Conservation (phyloP, 352 stramenopile genomes). For the Phytophthora pinifolia region DNA sequence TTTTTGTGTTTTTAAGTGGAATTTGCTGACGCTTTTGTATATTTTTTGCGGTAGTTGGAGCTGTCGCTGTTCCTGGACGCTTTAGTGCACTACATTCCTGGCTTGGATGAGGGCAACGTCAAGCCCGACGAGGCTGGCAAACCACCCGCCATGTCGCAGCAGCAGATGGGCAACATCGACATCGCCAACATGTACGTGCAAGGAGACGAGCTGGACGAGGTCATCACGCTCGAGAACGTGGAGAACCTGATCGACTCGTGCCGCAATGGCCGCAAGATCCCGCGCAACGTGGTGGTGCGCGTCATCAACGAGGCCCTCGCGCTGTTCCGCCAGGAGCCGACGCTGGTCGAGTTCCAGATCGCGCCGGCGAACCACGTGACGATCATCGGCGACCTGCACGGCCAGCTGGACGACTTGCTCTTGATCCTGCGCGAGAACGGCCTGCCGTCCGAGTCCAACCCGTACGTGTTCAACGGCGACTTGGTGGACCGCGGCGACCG, state of each 20-base stretch:
- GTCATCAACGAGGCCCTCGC: conserved; percentile 61
- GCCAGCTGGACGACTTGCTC: conserved; percentile 83
- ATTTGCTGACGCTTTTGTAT: neutral
- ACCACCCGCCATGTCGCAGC: conserved; percentile 38
- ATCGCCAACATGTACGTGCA: conserved; percentile 87
- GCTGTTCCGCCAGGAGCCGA: conserved; percentile 58
- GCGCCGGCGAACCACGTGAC: conserved; percentile 76
- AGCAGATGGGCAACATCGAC: conserved; percentile 73
- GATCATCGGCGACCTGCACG: conserved; percentile 82
- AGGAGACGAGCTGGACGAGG: conserved; percentile 49
- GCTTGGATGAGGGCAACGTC: conserved; percentile 42
- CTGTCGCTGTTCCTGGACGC: conserved; percentile 81
- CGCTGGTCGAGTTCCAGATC: conserved; percentile 67
- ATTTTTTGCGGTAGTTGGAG: conserved; percentile 45
- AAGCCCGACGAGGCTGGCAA: conserved; percentile 14
- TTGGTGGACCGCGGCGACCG: conserved; percentile 83
- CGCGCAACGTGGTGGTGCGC: conserved; percentile 70
- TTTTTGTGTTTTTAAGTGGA: conserved; percentile 7
- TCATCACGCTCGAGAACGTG: conserved; percentile 70
- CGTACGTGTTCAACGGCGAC: conserved; percentile 89
- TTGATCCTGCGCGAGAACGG: conserved; percentile 87
- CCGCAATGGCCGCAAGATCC: conserved; percentile 77
- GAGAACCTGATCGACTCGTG: conserved; percentile 78
- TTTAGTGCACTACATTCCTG: conserved; percentile 76
- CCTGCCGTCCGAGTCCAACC: conserved; percentile 65